Conservation (phyloP, 2,329 filamentous ascomycete species). For the Chaetomiaceae sp. region DNA sequence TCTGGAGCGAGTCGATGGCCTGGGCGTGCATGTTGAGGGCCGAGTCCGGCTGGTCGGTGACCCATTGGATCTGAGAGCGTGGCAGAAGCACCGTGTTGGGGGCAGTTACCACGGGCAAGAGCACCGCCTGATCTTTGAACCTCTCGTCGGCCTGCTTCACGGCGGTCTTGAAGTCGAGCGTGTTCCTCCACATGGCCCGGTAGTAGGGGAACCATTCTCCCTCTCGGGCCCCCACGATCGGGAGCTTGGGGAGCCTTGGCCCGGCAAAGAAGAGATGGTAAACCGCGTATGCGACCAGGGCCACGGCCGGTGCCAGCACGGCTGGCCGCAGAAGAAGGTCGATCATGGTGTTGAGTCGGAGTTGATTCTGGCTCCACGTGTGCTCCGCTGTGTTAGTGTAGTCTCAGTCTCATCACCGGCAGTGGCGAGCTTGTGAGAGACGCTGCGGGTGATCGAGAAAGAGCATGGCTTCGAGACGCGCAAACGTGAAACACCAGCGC, state of each 20-base stretch:
- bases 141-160: constrained; percentile 26
- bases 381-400: too few species aligned
- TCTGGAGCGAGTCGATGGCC: constrained; percentile 26
- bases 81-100: constrained; percentile 29
- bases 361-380: too few species aligned
- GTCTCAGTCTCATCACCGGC: too few species aligned
- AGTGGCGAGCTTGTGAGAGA: too few species aligned
- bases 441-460: too few species aligned
- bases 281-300: constrained; percentile 25
- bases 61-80: constrained; percentile 29
- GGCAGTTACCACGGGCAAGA: constrained; percentile 27
- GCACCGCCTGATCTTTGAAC: constrained; percentile 26
- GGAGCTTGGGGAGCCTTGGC: constrained; percentile 28
- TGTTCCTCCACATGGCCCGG: constrained; percentile 32
- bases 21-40: constrained; percentile 26
- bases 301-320: constrained; percentile 25
- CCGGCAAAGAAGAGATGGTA: constrained; percentile 28
- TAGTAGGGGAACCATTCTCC: constrained; percentile 33
- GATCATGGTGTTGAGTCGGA: neutral
- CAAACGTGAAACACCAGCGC: too few species aligned
- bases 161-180: constrained; percentile 28
- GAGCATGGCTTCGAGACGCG: too few species aligned
- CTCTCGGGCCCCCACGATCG: constrained; percentile 30
- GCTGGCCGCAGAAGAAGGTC: constrained; percentile 25
- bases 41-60: constrained; percentile 31